phyloP scores from a whole-genome alignment of 2,329 filamentous ascomycete species.

The Sclerotinia minor region DNA sequence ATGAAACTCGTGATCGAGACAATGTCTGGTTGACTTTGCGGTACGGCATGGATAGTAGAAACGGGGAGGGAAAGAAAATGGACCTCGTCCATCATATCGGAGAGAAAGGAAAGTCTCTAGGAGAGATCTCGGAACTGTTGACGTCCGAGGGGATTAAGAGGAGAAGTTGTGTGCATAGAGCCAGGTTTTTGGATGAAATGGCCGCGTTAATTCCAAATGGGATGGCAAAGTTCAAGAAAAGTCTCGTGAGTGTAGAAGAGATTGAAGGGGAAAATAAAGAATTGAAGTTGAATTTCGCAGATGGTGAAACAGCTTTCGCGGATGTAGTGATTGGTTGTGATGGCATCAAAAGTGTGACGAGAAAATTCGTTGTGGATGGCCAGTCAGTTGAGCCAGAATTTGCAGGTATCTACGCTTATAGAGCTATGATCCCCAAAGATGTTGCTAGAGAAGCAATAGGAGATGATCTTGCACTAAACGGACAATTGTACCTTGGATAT shows the following conservation, averaged over 20 bases:
- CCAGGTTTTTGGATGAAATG: conserved; percentile 20
- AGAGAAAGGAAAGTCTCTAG: not conserved
- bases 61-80: not conserved
- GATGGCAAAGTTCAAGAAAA: conserved; percentile 17
- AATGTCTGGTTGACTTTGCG: conserved; percentile 32
- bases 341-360: conserved; percentile 59
- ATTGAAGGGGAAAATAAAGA: not conserved
- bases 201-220: conserved; percentile 6
- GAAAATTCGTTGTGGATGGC: conserved; percentile 53
- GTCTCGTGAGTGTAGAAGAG: not conserved
- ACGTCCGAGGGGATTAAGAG: not conserved
- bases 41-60: conserved; percentile 15
- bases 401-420: conserved; percentile 61
- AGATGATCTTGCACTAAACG: conserved; percentile 45
- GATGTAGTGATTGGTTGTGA: conserved; percentile 60
- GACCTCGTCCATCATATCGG: conserved; percentile 3
- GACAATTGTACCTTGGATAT: conserved; percentile 27
- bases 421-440: conserved; percentile 61
- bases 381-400: conserved; percentile 44
- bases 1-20: conserved; percentile 29
- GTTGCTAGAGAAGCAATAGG: conserved; percentile 52
- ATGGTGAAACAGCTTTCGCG: conserved; percentile 38
- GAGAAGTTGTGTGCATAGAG: conserved; percentile 22
- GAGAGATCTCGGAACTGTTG: not conserved
- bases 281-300: conserved; percentile 14